Base-by-base conservation (phyloP, 768 basidiomycete genomes). In the Chlorophyllum brunneum region DNA sequence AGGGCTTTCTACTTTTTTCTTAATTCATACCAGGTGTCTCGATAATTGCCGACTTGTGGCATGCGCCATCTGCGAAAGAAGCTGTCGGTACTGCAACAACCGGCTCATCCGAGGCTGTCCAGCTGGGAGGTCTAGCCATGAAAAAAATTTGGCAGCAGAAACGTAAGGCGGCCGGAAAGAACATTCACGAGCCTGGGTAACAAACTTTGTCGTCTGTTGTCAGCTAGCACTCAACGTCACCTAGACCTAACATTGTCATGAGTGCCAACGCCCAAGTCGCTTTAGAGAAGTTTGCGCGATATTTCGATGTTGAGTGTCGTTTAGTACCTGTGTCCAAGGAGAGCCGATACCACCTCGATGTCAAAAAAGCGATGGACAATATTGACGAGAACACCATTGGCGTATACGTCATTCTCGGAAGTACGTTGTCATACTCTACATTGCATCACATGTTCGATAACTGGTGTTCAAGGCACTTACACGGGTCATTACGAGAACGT, bases 401-500 rank as follows among this genome's bases (percentile, higher is more conserved):
- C 20, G 70, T 88, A 15, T 85, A 80, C 58, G 77, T 80, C 8
- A 80, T 80, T 54, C 63, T 72, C 18, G 69, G 71, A 23, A 73
- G 71, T 74, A 59, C 44, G 67, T 58, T 5, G 15, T 5, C 10
- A 20, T n/a, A 34, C 20, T 44, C 18, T 23, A 51, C 59, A 36
- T 58, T 64, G 67, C 29, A 79, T 75, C 22, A 77, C 74, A 57
- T 81, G 80, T 5, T 80, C 76, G n/a, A 73, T 73, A 58, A 82
- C 76, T 36, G 6, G 9, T 34, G 13, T 51, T 27, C 55, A 54
- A 69, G 71, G 73, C 47, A 77, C 75, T 2, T 88, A 86, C 63
- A 87, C 86, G 13, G 86, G 86, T 1, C 78, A 80, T 56, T 80
- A 78, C 60, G 94, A 95, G 60, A 83, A 86, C 10, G 93, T 97